These are phyloP conservation scores for Hansenula lynferdii DNA, from an alignment of 1,139 yeast genomes.

Conservation along the genomic window DNA sequence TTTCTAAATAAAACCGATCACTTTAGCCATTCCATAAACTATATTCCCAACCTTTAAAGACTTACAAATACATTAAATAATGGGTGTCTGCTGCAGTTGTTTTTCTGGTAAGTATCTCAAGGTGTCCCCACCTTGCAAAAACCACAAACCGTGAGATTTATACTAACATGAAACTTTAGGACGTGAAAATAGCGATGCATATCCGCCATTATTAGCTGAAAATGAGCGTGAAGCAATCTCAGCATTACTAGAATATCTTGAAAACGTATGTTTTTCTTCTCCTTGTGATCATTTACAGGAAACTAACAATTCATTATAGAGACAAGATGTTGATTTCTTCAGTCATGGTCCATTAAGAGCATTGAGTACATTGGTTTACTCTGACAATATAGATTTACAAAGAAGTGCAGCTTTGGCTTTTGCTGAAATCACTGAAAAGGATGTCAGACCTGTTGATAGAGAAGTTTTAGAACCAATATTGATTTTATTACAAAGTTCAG, in stretches of 20 bases:
- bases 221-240: constrained; percentile 96
- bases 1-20: too few relatives aligned
- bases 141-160: not conserved
- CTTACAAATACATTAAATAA: constrained; percentile 1
- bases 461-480: constrained; percentile 93
- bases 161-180: constrained; percentile 19
- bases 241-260: constrained; percentile 81
- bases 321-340: constrained; percentile 85
- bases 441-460: constrained; percentile 82
- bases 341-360: constrained; percentile 89
- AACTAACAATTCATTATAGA: constrained; percentile 10
- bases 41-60: not conserved
- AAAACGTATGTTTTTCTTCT: constrained; percentile 44
- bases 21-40: not conserved
- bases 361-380: constrained; percentile 85
- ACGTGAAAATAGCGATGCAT: constrained; percentile 39
- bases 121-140: not conserved
- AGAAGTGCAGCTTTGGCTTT: constrained; percentile 98
- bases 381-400: constrained; percentile 91
- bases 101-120: constrained; percentile 7
- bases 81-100: constrained; percentile 25
- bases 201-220: constrained; percentile 89
- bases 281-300: not conserved
- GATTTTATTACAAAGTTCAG: constrained; percentile 78
- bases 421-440: constrained; percentile 97